Conservation (phyloP, 208 protist genomes). For the Acanthamoeba healyi region DNA sequence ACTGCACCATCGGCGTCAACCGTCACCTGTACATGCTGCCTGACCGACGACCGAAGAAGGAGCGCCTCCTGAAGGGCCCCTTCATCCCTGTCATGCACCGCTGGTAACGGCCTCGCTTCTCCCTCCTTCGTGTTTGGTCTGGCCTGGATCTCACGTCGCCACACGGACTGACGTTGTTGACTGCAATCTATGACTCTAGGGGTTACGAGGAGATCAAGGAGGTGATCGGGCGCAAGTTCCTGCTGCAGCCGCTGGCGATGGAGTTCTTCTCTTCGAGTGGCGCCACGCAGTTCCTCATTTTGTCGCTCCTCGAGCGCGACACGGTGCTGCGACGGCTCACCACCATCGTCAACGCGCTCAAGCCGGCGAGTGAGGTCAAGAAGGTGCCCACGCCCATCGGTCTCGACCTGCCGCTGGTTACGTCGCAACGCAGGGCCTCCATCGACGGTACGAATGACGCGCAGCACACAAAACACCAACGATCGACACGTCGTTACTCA, state of each 20-base stretch:
- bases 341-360: slow-evolving; percentile 60
- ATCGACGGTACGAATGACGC: not conserved
- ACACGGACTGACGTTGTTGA: not conserved
- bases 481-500: not conserved
- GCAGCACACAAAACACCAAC: slow-evolving; percentile 67
- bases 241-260: slow-evolving; percentile 94
- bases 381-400: slow-evolving; percentile 86
- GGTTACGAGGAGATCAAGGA: slow-evolving; percentile 64
- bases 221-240: slow-evolving; percentile 85
- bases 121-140: not conserved
- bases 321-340: slow-evolving; percentile 76
- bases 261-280: slow-evolving; percentile 94
- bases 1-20: slow-evolving; percentile 51
- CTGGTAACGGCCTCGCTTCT: not conserved
- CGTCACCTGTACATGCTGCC: slow-evolving; percentile 64
- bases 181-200: not conserved
- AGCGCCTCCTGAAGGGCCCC: slow-evolving; percentile 2
- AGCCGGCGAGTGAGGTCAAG: slow-evolving; percentile 30
- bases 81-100: slow-evolving; percentile 45
- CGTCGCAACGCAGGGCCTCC: not conserved
- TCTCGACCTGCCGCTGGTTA: slow-evolving; percentile 84
- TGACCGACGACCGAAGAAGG: slow-evolving; percentile 6
- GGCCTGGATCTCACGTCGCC: not conserved
- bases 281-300: slow-evolving; percentile 93
- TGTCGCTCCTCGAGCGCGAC: slow-evolving; percentile 80